Percentiles rank a stretch among this genome's conserved stretches.
phyloP scores from a whole-genome alignment of 257 asterid species.

The Mitragyna speciosa region DNA sequence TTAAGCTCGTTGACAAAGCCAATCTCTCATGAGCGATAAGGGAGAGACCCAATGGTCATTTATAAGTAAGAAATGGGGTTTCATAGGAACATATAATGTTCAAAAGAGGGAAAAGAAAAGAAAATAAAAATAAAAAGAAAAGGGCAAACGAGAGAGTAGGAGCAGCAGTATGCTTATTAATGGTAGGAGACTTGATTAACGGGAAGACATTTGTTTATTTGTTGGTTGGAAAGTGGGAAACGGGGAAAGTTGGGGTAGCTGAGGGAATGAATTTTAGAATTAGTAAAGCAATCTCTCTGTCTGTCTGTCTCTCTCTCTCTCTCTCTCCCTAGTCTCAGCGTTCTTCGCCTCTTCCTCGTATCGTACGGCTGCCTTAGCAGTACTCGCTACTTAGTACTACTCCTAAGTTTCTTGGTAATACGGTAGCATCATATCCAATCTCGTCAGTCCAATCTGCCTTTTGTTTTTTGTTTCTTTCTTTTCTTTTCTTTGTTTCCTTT shows the following conservation, averaged over 20 bases:
- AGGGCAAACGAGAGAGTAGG: background rate
- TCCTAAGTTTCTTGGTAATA: no score
- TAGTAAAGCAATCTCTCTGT: no score
- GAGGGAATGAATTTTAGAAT: no score
- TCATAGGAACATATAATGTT: background rate
- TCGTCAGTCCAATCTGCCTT: slow-evolving; percentile 23
- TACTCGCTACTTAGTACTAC: no score
- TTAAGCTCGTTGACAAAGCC: slow-evolving; percentile 1
- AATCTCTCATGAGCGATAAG: background rate
- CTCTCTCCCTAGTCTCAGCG: no score
- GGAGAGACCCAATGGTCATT: background rate
- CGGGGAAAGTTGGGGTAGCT: no score
- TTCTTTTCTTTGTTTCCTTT: background rate
- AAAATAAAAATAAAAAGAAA: background rate
- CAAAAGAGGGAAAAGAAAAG: slow-evolving; percentile 5
- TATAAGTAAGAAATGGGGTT: background rate
- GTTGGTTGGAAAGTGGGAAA: background rate
- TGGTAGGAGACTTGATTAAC: background rate
- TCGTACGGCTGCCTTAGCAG: no score
- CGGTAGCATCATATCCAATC: no score
- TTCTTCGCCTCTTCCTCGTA: no score
- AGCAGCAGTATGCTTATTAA: background rate
- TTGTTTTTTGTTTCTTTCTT: slow-evolving; percentile 21
- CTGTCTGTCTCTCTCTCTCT: no score
- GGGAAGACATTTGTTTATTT: slow-evolving; percentile 8